phyloP scores from a whole-genome alignment of 495 filamentous ascomycete species.

The Aspergillus leporis region DNA sequence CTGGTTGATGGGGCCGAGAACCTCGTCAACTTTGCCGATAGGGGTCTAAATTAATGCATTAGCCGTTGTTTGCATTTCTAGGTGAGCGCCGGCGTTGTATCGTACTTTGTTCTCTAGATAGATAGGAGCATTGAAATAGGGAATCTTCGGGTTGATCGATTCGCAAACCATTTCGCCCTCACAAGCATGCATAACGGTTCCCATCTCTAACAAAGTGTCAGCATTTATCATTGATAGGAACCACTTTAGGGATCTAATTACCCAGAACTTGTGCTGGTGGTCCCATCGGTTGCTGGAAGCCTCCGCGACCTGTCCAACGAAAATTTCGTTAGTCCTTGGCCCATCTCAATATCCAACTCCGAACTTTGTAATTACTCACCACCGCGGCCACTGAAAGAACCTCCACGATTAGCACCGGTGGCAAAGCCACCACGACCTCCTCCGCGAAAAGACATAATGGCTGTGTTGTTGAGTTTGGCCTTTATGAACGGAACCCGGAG shows the following conservation, averaged over 20 bases:
- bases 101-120: conserved; percentile 96
- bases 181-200: conserved; percentile 85
- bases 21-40: conserved; percentile 60
- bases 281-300: conserved; percentile 62
- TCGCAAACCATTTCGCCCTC: conserved; percentile 97
- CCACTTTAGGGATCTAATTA: conserved; percentile 31
- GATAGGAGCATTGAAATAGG: conserved; percentile 98
- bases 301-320: conserved; percentile 56
- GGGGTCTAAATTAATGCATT: conserved; percentile 43
- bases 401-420: conserved; percentile 53
- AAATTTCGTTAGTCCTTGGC: conserved; percentile 42
- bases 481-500: conserved; percentile 32
- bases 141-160: conserved; percentile 90
- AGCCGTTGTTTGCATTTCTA: conserved; percentile 16
- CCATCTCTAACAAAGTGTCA: conserved; percentile 68
- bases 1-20: conserved; percentile 91
- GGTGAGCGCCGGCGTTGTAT: neutral
- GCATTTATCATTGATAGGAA: conserved; percentile 9
- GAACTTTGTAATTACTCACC: conserved; percentile 29
- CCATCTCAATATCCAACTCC: conserved; percentile 8
- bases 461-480: conserved; percentile 27
- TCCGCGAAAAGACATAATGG: conserved; percentile 57
- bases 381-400: conserved; percentile 46
- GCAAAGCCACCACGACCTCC: conserved; percentile 44
- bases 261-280: conserved; percentile 68